phyloP scores from a whole-genome alignment of 2,329 filamentous ascomycete species.

The Curvularia lunata region DNA sequence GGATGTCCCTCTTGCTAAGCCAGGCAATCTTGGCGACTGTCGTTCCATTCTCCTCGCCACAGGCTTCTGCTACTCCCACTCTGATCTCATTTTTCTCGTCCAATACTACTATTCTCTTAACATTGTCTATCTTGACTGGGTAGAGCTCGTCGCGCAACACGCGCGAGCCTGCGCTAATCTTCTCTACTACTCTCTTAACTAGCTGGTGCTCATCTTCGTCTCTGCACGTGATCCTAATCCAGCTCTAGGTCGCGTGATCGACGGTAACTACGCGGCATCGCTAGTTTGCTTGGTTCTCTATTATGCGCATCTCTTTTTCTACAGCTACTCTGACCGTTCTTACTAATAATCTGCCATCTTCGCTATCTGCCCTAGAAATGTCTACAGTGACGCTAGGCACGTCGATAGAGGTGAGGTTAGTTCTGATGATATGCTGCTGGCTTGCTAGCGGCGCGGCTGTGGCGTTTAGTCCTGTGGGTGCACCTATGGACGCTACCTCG shows the following conservation, averaged over 20 bases:
- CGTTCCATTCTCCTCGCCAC: too few species aligned
- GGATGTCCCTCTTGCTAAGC: too few species aligned
- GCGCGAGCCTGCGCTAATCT: slow-evolving; percentile 14
- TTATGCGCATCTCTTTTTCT: slow-evolving; percentile 11
- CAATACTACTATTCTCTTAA: slow-evolving; percentile 13
- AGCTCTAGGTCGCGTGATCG: slow-evolving; percentile 13
- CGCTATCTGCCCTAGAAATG: slow-evolving; percentile 13
- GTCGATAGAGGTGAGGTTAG: too few species aligned
- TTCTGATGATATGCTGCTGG: too few species aligned
- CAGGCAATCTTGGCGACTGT: too few species aligned
- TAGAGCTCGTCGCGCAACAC: slow-evolving; percentile 14
- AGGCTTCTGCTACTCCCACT: too few species aligned
- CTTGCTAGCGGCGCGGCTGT: too few species aligned
- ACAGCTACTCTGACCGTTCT: slow-evolving; percentile 1
- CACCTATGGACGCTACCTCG: slow-evolving; percentile 7
- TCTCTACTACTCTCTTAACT: slow-evolving; percentile 10
- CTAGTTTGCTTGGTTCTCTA: slow-evolving; percentile 13
- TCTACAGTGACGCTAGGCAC: too few species aligned
- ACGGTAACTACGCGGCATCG: slow-evolving; percentile 16
- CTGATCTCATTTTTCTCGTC: slow-evolving; percentile 4
- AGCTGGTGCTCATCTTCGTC: too few species aligned
- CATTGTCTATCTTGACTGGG: slow-evolving; percentile 11
- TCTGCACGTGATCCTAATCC: slow-evolving; percentile 15
- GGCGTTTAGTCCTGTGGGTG: too few species aligned
- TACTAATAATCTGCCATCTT: slow-evolving; percentile 13